Conservation (phyloP, 257 asterid genomes). For the Solanum pimpinellifolium region DNA sequence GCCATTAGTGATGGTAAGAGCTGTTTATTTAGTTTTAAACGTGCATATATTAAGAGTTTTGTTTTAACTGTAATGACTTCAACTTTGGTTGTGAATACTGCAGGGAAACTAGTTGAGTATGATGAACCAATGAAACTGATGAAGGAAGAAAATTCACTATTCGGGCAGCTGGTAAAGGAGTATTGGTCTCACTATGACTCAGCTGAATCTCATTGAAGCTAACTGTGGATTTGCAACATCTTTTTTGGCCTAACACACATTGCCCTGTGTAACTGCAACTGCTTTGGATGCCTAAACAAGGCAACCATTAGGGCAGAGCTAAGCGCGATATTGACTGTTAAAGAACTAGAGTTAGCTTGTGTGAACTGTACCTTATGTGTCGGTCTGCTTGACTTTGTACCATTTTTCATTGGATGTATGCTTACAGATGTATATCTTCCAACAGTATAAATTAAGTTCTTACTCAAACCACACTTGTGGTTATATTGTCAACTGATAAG, state of each 20-base stretch:
- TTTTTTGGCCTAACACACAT: background rate
- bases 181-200: conserved; percentile 71
- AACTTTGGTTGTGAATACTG: background rate
- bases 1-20: conserved; percentile 79
- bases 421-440: background rate
- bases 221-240: background rate
- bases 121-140: conserved; percentile 74
- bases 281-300: background rate
- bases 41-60: background rate
- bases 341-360: background rate
- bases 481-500: background rate
- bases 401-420: background rate
- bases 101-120: conserved; percentile 73
- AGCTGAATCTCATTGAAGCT: conserved; percentile 21
- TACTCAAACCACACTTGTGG: background rate
- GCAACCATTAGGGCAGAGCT: background rate
- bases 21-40: background rate
- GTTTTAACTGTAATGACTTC: background rate
- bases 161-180: conserved; percentile 77
- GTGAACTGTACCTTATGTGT: background rate
- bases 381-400: background rate
- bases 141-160: conserved; percentile 63
- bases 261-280: background rate
- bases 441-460: background rate
- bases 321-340: background rate